A percentile compares a stretch with the other conserved stretches of the same genome.
phyloP scores from a whole-genome alignment of 768 basidiomycete genomes.

The Phanerodontia chrysosporium region DNA sequence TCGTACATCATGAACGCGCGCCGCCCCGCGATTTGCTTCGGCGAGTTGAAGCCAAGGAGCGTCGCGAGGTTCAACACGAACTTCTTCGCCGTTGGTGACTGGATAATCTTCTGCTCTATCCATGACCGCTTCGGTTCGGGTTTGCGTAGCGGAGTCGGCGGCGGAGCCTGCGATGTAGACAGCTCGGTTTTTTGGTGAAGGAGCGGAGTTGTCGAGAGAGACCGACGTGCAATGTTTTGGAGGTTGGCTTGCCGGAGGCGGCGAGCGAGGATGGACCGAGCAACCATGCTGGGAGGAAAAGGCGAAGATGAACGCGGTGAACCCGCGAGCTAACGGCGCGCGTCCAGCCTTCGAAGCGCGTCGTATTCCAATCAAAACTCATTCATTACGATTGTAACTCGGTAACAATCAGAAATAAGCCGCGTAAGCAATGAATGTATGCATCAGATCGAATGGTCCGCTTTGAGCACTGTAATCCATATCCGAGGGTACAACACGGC shows the following conservation, averaged over 20 bases:
- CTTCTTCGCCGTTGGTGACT: constrained; percentile 41
- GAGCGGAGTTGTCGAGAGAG: background rate
- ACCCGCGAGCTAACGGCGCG: background rate
- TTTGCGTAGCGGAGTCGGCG: background rate
- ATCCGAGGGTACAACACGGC: too few species aligned
- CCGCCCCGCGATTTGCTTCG: constrained; percentile 57
- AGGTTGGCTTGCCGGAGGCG: constrained; percentile 3
- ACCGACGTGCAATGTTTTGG: background rate
- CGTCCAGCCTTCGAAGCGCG: background rate
- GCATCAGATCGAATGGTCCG: too few species aligned
- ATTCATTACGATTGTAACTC: too few species aligned
- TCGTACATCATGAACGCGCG: constrained; percentile 58
- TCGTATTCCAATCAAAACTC: background rate
- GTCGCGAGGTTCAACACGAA: constrained; percentile 46
- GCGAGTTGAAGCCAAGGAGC: constrained; percentile 55
- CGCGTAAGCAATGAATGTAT: too few species aligned
- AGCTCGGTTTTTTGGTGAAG: background rate
- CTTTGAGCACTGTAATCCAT: too few species aligned
- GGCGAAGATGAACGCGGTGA: background rate
- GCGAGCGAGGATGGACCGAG: constrained; percentile 10
- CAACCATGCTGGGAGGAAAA: constrained; percentile 6
- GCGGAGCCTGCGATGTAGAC: background rate
- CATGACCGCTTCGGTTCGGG: background rate
- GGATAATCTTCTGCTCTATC: constrained; percentile 38
- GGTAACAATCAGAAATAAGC: too few species aligned